Evolutionary conservation across 2,329 filamentous ascomycete species (phyloP).

Genomic region (Fusarium sp.): DNA sequence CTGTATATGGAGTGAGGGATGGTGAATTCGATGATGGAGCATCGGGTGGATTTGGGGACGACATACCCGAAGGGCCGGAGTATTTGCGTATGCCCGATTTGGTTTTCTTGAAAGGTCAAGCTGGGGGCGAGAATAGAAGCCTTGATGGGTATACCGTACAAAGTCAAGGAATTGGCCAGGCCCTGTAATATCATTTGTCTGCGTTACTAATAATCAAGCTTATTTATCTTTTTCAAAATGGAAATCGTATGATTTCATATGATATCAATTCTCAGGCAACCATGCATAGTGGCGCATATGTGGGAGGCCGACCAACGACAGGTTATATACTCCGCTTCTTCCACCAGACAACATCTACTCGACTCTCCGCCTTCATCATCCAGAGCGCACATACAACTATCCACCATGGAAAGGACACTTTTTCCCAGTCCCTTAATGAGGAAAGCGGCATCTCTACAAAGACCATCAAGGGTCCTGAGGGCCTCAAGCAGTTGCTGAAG

Average conservation of each 20-base stretch:
- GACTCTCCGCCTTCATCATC: too few species aligned
- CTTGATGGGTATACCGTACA: background rate
- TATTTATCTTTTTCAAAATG: too few species aligned
- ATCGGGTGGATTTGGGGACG: too few species aligned
- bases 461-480: accelerated
- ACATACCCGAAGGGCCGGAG: background rate
- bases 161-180: background rate
- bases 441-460: too few species aligned
- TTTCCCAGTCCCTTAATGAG: too few species aligned
- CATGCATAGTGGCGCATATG: background rate
- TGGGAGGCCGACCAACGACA: background rate
- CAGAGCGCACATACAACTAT: too few species aligned
- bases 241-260: too few species aligned
- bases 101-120: slow-evolving; percentile 15
- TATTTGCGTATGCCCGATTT: background rate
- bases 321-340: background rate
- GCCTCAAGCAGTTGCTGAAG: background rate
- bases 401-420: too few species aligned
- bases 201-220: background rate
- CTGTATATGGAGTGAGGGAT: slow-evolving; percentile 16
- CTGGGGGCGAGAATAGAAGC: background rate
- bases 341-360: too few species aligned
- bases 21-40: slow-evolving; percentile 6
- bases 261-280: background rate
- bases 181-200: accelerated